Evolutionary conservation across 768 basidiomycete genomes (phyloP).

Genomic region (Tricholoma saponaceum): DNA sequence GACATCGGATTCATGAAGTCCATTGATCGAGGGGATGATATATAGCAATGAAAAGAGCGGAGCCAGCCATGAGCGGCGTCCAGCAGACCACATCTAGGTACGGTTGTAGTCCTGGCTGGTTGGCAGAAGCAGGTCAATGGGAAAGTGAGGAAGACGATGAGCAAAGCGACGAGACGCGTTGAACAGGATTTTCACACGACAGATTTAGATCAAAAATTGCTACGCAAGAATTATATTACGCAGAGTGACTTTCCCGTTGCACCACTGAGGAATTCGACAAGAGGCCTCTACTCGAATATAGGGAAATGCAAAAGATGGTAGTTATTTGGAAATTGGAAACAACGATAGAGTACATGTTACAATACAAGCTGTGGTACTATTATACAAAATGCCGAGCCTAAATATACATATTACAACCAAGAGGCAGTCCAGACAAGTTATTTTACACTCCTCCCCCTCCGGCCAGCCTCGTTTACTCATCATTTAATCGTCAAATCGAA

Average conservation of each 20-base stretch:
- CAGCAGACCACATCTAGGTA: not conserved
- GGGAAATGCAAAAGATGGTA: no score
- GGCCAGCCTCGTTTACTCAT: not conserved
- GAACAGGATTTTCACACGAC: not conserved
- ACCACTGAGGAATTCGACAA: no score
- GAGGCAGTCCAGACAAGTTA: not conserved
- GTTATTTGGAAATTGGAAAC: no score
- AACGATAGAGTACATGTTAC: no score
- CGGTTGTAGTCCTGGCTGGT: not conserved
- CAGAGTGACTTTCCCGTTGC: no score
- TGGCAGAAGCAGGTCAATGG: no score
- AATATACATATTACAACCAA: not conserved
- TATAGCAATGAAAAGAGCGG: not conserved
- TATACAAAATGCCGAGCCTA: no score
- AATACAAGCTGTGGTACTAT: no score
- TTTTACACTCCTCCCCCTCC: not conserved
- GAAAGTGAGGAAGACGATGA: not conserved
- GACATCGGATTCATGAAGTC: constrained; percentile 70
- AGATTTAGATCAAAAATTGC: no score
- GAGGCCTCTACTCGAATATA: no score
- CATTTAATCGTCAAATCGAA: not conserved
- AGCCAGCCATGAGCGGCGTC: not conserved
- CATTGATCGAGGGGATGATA: constrained; percentile 25
- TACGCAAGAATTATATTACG: no score
- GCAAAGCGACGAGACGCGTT: not conserved